Evolutionary conservation across 305 asterid species (phyloP), one percentile per base, ranked within the genome.

Genomic region (Caryopteris hybrid): DNA sequence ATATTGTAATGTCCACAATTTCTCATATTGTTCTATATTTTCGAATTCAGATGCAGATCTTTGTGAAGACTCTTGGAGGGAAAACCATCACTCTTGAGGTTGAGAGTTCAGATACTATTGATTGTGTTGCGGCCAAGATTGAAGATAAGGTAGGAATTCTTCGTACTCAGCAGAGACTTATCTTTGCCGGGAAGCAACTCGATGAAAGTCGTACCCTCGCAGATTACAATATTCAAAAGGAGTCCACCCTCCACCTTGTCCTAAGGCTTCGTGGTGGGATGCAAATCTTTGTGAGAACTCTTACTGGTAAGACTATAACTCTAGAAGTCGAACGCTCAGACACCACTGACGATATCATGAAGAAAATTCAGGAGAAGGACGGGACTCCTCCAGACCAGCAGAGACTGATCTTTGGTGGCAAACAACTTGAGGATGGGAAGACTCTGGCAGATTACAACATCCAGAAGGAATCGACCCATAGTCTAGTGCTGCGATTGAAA

Each of bases 341-440:
- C 11, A 68, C 73, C 1, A 43, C 56, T 0, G 73, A 68, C 34
- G 56, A 68, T 27, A 65, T 68, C 8, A 65, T 50, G 38, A 25
- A 50, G 0, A 65, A 65, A 6, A 65, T 65, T 21, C 70, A 65
- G 61, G 70, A 68, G 23, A 68, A 68, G 43, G 65, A 68, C 54
- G 72, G 72, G 36, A 68, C 55, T 55, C 72, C 72, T 16, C 65
- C 72, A 11, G 65, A 68, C 57, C 72, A 68, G 38, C 72, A 68
- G 36, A 27, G 72, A 2, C 18, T 68, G 65, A 64, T 72, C 57
- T 72, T 71, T 41, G 76, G 71, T 43, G 71, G 76, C 3, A 72
- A 72, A 12, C 71, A 72, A 18, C 76, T 72, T 1, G 76, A 72
- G 27, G 76, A 72, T 72, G 76, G 76, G 33, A 53, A 71, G 27